phyloP scores from a whole-genome alignment of 441 rosid species.

The Metrosideros polymorpha region DNA sequence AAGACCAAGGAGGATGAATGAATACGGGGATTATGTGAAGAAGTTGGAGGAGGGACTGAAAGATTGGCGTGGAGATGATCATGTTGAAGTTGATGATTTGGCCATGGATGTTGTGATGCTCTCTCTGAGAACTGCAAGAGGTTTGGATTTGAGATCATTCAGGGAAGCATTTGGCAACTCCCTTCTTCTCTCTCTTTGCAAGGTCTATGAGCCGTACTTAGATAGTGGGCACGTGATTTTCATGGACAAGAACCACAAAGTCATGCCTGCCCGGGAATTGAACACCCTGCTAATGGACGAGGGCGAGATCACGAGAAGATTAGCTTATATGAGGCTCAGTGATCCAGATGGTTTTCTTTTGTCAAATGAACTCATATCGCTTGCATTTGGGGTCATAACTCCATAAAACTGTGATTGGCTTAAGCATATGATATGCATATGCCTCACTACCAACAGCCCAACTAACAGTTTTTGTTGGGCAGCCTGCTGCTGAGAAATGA shows the following conservation, averaged over 20 bases:
- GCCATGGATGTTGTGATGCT: conserved; percentile 83
- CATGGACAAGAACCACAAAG: conserved; percentile 48
- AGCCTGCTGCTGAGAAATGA: not conserved
- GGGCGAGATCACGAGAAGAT: conserved; percentile 21
- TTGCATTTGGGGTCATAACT: conserved; percentile 50
- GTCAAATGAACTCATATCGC: conserved; percentile 84
- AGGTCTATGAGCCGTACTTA: conserved; percentile 47
- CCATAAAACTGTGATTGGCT: conserved; percentile 16
- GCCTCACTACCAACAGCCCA: not conserved
- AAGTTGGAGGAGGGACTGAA: conserved; percentile 46
- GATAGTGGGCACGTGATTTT: conserved; percentile 72
- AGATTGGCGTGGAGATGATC: conserved; percentile 18
- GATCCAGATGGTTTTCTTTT: conserved; percentile 93
- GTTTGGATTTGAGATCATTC: conserved; percentile 61
- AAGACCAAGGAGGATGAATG: conserved; percentile 73
- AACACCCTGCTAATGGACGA: conserved; percentile 15
- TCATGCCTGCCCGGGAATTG: conserved; percentile 30
- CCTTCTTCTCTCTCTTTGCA: conserved; percentile 45
- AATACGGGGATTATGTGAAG: conserved; percentile 47
- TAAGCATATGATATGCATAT: not conserved
- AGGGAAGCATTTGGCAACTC: conserved; percentile 52
- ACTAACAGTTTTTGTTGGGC: not conserved
- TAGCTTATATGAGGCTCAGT: conserved; percentile 54
- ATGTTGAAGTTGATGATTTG: conserved; percentile 45
- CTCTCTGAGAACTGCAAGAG: conserved; percentile 79